Conservation (phyloP, 305 asterid genomes). For the Plantago lanceolata region DNA sequence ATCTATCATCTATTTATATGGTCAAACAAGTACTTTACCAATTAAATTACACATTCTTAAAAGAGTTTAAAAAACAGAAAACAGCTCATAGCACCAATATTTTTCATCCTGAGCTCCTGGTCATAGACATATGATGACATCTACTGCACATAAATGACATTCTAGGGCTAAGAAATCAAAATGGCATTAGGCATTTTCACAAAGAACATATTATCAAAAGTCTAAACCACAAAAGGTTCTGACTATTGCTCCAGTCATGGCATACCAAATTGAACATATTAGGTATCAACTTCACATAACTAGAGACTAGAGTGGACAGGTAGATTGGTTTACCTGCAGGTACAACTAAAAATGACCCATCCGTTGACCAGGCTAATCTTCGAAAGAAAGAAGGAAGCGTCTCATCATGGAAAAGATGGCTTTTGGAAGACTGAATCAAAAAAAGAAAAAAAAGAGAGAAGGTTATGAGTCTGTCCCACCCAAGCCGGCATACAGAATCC, state of each 20-base stretch:
- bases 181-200: no score
- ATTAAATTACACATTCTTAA: no score
- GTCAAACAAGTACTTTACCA: no score
- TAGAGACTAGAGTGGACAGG: slow-evolving; percentile 18
- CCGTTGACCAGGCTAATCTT: slow-evolving; percentile 96
- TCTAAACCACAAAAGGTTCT: no score
- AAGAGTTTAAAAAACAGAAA: no score
- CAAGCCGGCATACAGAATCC: slow-evolving; percentile 9
- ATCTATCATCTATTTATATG: no score
- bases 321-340: slow-evolving; percentile 70
- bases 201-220: no score
- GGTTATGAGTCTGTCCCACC: slow-evolving; percentile 16
- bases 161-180: no score
- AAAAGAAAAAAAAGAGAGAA: slow-evolving; percentile 12
- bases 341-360: slow-evolving; percentile 86
- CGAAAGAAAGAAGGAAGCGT: slow-evolving; percentile 96
- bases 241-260: neutral
- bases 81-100: no score
- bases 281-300: slow-evolving; percentile 12
- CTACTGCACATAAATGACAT: no score
- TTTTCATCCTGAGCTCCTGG: no score
- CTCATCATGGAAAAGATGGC: slow-evolving; percentile 93
- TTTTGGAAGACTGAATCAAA: slow-evolving; percentile 60
- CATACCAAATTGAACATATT: neutral
- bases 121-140: no score